Base-by-base conservation (phyloP, 2,329 filamentous ascomycete species). In the Cytospora leucostoma region DNA sequence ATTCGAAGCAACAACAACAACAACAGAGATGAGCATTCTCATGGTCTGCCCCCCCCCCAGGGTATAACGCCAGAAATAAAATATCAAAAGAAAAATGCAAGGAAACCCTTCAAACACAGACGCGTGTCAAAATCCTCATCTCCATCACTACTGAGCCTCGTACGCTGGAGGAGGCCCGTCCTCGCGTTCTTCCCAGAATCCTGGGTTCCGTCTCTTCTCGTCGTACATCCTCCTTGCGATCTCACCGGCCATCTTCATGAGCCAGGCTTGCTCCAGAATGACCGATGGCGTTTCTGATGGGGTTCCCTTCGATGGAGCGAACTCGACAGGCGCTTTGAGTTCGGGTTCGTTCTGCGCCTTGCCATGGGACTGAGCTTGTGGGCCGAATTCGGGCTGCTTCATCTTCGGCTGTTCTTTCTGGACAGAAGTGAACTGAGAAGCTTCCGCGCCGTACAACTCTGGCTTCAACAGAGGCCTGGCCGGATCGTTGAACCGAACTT, bases 231-330 rank as follows among this genome's bases (percentile, higher is more conserved):
- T 89, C 57, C 88, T 82, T 40, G 93, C 92, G 70, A 98, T 94
- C 75, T 98, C 95, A 67, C 88, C 89, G 6, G 94, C 93, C 86
- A 99, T 95, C 79, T 97, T 95, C 79, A 89, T 87, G 77, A 95
- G 90, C 90, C 91, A 95, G 3, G 91, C 91, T 74, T 92, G 89
- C 73, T 93, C 90, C 33, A 92, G 79, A 56, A 92, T 91, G 34
- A 83, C 80, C 0, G 84, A 84, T 13, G 82, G 80, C 6, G 78
- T 80, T 37, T 85, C 83, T 0, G 81, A 82, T 68, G 71, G 71
- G 65, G 73, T 72, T 71, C 70, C 68, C 73, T 76, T 65, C 71
- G 71, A 67, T 57, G 69, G 67, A 11, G 69, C 68, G 15, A 72
- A 70, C 65, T 71, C 68, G 56, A 69, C 73, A 17, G 68, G 68